phyloP scores from a whole-genome alignment of 768 basidiomycete genomes.

The Boletus coccyginus region DNA sequence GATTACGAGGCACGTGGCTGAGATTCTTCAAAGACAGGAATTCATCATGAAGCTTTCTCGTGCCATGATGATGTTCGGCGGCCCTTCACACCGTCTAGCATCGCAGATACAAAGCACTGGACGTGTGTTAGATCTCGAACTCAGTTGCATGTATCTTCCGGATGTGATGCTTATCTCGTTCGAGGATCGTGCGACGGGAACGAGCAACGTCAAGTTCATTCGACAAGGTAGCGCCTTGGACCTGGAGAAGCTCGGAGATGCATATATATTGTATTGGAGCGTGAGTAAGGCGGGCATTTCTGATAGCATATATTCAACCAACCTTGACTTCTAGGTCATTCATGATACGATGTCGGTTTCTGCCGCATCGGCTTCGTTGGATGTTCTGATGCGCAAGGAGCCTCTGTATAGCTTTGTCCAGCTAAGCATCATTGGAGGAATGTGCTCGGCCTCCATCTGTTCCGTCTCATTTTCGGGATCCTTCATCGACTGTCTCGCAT shows the following conservation, averaged over 20 bases:
- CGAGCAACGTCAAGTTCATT: slow-evolving; percentile 78
- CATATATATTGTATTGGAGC: slow-evolving; percentile 73
- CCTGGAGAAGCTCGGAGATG: slow-evolving; percentile 71
- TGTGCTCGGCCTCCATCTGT: slow-evolving; percentile 75
- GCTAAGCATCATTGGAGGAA: slow-evolving; percentile 67
- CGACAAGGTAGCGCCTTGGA: slow-evolving; percentile 70
- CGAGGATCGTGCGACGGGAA: slow-evolving; percentile 76
- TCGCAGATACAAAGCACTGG: slow-evolving; percentile 80
- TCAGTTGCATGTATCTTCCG: slow-evolving; percentile 72
- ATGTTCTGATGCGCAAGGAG: slow-evolving; percentile 65
- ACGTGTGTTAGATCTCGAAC: slow-evolving; percentile 70
- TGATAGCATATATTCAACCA: not conserved
- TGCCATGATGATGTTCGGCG: slow-evolving; percentile 89
- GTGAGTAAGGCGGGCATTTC: slow-evolving; percentile 31
- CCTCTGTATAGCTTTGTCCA: slow-evolving; percentile 62
- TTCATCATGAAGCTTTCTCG: slow-evolving; percentile 83
- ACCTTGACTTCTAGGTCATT: slow-evolving; percentile 53
- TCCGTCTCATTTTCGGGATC: slow-evolving; percentile 70
- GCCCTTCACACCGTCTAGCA: slow-evolving; percentile 78
- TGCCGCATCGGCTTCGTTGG: slow-evolving; percentile 67
- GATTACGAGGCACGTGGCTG: slow-evolving; percentile 84
- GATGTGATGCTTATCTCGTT: slow-evolving; percentile 80
- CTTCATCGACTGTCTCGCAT: slow-evolving; percentile 72
- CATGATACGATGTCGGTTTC: slow-evolving; percentile 77
- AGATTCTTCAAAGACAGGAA: slow-evolving; percentile 76